Conservation (phyloP, 1,139 yeast species). For the Debaryomyces nepalensis region DNA sequence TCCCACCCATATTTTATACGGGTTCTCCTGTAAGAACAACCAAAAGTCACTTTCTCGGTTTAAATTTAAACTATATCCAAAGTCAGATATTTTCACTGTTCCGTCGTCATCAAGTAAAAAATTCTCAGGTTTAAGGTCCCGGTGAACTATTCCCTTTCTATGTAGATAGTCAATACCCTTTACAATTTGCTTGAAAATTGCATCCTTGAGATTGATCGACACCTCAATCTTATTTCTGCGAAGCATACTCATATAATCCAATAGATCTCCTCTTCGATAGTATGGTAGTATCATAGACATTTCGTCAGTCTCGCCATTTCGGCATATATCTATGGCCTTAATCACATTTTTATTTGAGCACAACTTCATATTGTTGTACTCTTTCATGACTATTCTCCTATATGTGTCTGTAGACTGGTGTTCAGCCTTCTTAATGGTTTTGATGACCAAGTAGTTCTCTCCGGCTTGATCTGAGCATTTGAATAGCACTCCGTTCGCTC, state of each 20-base stretch:
- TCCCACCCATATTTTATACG: constrained; percentile 44
- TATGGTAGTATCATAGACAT: constrained; percentile 44
- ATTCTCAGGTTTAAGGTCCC: constrained; percentile 63
- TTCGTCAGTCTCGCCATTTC: constrained; percentile 22
- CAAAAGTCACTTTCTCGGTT: constrained; percentile 21
- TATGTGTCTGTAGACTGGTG: constrained; percentile 22
- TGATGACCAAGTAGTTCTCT: constrained; percentile 32
- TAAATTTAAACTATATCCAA: constrained; percentile 53
- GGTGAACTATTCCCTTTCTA: constrained; percentile 46
- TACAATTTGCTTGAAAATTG: constrained; percentile 51
- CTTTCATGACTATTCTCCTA: constrained; percentile 30
- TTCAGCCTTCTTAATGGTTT: constrained; percentile 33
- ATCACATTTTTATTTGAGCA: constrained; percentile 38
- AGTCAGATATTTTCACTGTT: constrained; percentile 51
- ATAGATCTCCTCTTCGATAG: constrained; percentile 52
- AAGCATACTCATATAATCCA: constrained; percentile 43
- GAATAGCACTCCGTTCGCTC: constrained; percentile 47
- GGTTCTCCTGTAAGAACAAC: constrained; percentile 21
- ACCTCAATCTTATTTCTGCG: constrained; percentile 38
- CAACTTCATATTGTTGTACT: constrained; percentile 32
- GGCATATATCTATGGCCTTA: constrained; percentile 32
- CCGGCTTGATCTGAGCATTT: constrained; percentile 34
- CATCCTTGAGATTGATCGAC: constrained; percentile 44
- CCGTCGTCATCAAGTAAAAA: constrained; percentile 52
- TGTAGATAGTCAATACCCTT: constrained; percentile 53